Conservation (phyloP, 805 yeast genomes). For the Candida silvicultrix region DNA sequence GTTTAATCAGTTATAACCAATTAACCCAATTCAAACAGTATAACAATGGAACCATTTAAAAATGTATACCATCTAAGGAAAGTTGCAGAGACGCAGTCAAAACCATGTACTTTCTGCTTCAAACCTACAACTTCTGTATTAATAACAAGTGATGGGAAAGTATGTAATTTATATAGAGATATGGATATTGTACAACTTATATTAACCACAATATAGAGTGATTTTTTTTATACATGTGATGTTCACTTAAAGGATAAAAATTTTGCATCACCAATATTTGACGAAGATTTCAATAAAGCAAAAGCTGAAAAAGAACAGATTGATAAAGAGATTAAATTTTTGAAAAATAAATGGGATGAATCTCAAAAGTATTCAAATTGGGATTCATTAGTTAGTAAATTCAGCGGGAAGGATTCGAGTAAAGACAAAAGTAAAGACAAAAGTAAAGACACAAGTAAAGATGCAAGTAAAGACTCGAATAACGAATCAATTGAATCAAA, state of each 20-base stretch:
- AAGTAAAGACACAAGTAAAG: slow-evolving; percentile 8
- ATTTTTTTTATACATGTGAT: slow-evolving; percentile 23
- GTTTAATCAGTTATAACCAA: too few relatives aligned
- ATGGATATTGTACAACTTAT: too few relatives aligned
- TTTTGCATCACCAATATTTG: slow-evolving; percentile 17
- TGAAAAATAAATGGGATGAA: slow-evolving; percentile 22
- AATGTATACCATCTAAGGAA: slow-evolving; percentile 19
- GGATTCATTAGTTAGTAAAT: slow-evolving; percentile 17
- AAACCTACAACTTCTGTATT: slow-evolving; percentile 20
- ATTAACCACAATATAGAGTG: too few relatives aligned
- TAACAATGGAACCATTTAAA: slow-evolving; percentile 4
- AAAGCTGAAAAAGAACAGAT: slow-evolving; percentile 11
- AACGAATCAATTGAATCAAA: slow-evolving; percentile 18
- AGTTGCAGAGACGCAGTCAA: slow-evolving; percentile 13
- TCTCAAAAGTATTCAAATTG: slow-evolving; percentile 19
- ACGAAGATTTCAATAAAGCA: slow-evolving; percentile 17
- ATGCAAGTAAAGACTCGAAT: slow-evolving; percentile 9
- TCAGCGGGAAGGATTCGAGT: slow-evolving; percentile 10
- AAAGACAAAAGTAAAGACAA: slow-evolving; percentile 11
- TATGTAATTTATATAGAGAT: neutral
- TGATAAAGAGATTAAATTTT: slow-evolving; percentile 12
- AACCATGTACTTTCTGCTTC: slow-evolving; percentile 22
- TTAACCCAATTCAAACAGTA: too few relatives aligned
- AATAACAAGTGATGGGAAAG: slow-evolving; percentile 17
- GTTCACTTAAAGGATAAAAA: slow-evolving; percentile 16